Base-by-base conservation (phyloP, 495 filamentous ascomycete species). In the Podospora pseudopauciseta region DNA sequence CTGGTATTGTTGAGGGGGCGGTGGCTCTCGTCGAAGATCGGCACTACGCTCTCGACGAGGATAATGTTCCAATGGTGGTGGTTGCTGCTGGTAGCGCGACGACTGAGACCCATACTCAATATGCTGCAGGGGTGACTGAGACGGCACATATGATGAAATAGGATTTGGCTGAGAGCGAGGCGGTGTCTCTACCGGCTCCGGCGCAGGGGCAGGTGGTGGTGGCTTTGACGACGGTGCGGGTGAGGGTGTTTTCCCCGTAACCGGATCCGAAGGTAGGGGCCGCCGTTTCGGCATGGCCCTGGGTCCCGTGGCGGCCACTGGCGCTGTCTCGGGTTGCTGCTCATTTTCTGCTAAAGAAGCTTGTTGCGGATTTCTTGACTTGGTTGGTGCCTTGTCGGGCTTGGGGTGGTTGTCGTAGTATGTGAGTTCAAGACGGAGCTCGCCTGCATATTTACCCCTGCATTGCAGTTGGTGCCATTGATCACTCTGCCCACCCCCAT, bases 351-450 rank as follows among this genome's bases (percentile, higher is more conserved):
- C 30, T 61, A 26, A 26, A 64, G 71, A 15, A 65, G 71, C 0
- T 4, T 19, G 69, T 0, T 70, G 63, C 23, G 23, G 23, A 39
- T 69, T 71, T 62, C 82, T 86, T 67, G 84, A 81, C 70, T 84
- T 86, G 64, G 86, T 85, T 44, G 80, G 84, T 20, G 83, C 73
- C 60, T 86, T 85, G 70, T 91, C 91, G 18, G 88, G 86, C 78
- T 93, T 93, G 44, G 92, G 89, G 16, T 94, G 87, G 49, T 86
- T 89, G 76, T 99, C 95, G 79, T 97, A 98, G 79, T 91, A 99
- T 28, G 95, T 98, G 78, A 97, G 89, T 77, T 99, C 95, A 55
- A 98, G 92, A 65, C 94, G 86, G 57, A 99, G 88, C 73, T 97
- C 94, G 28, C 95, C 95, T 26, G 96, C 93, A 74, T 97, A 98